Percentiles rank a stretch among this genome's conserved stretches.
Evolutionary conservation across 163 green algal genomes (phyloP).

Genomic region (Trebouxiophyceae sp.): DNA sequence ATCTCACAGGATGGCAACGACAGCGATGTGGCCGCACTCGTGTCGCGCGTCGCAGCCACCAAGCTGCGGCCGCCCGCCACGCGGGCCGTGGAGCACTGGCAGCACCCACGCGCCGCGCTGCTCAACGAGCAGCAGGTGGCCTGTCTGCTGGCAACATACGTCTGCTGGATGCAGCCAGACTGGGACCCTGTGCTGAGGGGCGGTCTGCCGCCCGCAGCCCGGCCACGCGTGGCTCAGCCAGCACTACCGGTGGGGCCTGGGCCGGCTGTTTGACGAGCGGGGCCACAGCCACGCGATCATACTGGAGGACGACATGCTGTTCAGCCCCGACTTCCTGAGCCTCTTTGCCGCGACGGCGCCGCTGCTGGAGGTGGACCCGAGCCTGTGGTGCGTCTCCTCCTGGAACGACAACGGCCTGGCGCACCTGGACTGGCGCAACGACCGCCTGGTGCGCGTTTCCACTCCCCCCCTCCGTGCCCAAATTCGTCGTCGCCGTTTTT

Average conservation of each 20-base stretch:
- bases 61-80: neutral
- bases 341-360: conserved; percentile 44
- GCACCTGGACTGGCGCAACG: conserved; percentile 29
- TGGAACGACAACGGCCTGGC: conserved; percentile 73
- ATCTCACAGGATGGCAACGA: conserved; percentile 30
- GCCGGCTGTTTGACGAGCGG: conserved; percentile 32
- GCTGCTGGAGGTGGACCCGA: conserved; percentile 47
- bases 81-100: conserved; percentile 24
- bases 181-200: too few relatives aligned
- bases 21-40: conserved; percentile 10
- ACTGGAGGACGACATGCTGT: conserved; percentile 67
- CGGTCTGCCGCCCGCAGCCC: conserved; percentile 22
- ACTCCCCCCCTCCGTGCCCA: too few relatives aligned
- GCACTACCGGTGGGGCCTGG: conserved; percentile 43
- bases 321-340: conserved; percentile 59
- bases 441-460: conserved; percentile 14
- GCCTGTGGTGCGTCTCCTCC: conserved; percentile 47
- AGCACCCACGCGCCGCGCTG: conserved; percentile 3
- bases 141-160: too few relatives aligned
- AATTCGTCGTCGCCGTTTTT: too few relatives aligned
- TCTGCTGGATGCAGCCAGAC: too few relatives aligned
- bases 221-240: conserved; percentile 35
- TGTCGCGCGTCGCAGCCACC: neutral
- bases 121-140: conserved; percentile 13
- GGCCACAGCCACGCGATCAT: conserved; percentile 47